Percentiles rank a stretch among this genome's conserved stretches.
These are phyloP conservation scores for Suillus lakei DNA, from an alignment of 768 basidiomycete species.

Conservation along the genomic window DNA sequence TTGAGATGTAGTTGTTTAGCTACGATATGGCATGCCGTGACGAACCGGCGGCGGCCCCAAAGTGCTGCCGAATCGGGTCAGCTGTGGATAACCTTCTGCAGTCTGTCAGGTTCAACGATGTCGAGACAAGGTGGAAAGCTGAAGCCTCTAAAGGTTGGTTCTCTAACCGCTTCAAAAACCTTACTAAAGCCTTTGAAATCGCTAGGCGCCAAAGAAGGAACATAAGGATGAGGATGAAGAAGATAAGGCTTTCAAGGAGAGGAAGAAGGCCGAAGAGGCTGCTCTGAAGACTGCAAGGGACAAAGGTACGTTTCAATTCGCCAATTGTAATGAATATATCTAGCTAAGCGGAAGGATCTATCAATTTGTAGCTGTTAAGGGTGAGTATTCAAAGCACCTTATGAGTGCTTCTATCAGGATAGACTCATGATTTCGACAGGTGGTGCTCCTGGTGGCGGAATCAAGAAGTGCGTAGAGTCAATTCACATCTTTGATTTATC, in stretches of 20 bases:
- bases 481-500: constrained; percentile 6
- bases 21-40: background rate
- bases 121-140: constrained; percentile 81
- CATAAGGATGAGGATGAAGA: constrained; percentile 76
- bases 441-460: constrained; percentile 72
- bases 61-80: background rate
- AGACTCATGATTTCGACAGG: constrained; percentile 42
- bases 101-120: constrained; percentile 21
- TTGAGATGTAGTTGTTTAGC: background rate
- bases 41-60: background rate
- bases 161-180: constrained; percentile 4
- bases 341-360: background rate
- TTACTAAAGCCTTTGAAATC: background rate
- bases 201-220: constrained; percentile 82
- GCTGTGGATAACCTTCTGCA: background rate
- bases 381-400: constrained; percentile 20
- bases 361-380: constrained; percentile 33
- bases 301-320: constrained; percentile 54
- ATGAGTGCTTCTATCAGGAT: constrained; percentile 13
- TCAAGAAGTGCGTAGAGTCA: constrained; percentile 76
- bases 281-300: constrained; percentile 75
- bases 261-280: constrained; percentile 75
- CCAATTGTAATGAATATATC: background rate
- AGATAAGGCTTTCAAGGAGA: constrained; percentile 73
- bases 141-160: constrained; percentile 83